Base-by-base conservation (phyloP, 2,329 filamentous ascomycete species). In the Aspergillus chevalieri region DNA sequence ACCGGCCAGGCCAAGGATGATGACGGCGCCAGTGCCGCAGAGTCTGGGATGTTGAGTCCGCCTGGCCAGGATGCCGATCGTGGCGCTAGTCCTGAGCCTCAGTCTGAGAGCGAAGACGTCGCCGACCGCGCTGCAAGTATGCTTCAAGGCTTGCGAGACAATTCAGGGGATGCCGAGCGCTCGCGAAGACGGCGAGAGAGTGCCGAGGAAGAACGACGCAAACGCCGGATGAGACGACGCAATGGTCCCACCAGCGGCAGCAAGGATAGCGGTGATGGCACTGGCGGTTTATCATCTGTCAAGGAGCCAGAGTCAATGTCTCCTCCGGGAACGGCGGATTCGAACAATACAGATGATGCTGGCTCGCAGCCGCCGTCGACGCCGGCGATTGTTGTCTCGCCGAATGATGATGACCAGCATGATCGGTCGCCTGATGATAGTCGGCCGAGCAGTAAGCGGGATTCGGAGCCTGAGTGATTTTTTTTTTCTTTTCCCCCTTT, bases 121-220 rank as follows among this genome's bases (percentile, higher is more conserved):
- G 91, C 89, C 3, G 86, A 91, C 58, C 82, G 90, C 47, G 91
- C 92, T 2, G 89, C 89, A 1, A 82, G 85, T 55, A 75, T 96
- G 66, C 75, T 97, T 26, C 87, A 95, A 64, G 89, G 89, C 43
- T 85, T 96, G 69, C 82, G 89, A 51, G 78, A 83, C 39, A 82
- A 82, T 39, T 62, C 61, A 3, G 77, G 80, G 19, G 78, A 76
- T 15, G 79, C 77, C 6, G 74, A 72, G 17, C 72, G 76, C 10
- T 75, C 89, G 49, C 74, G 89, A 48, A 78, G 83, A 49, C 72
- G 84, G 60, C 73, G 86, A 62, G 86, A 91, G 65, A 89, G 82
- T 53, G 87, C 88, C 1, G 88, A 93, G 58, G 86, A 89, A 55
- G 89, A 94, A 69, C 76, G 89, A 47, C 79, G 82, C 50, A 75